Conservation (phyloP, 164 flowering plant species). For the Vitis riparia region DNA sequence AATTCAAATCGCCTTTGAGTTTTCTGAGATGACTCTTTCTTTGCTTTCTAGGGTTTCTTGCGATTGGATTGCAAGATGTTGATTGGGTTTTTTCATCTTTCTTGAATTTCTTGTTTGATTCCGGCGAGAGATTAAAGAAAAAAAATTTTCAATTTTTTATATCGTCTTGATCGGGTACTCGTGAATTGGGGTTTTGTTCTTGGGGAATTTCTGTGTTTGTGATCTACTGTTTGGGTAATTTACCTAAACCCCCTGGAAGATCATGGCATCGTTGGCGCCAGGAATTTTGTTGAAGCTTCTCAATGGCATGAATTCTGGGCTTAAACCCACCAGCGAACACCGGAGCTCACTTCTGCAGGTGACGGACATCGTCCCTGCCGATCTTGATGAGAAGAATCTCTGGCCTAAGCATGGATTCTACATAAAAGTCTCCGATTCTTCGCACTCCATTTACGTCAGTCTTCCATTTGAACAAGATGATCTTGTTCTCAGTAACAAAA, state of each 20-base stretch:
- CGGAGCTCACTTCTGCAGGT: slow-evolving; percentile 86
- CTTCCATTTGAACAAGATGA: slow-evolving; percentile 88
- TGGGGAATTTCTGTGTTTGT: background rate
- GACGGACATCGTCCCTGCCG: slow-evolving; percentile 93
- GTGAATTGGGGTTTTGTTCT: background rate
- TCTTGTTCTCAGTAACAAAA: slow-evolving; percentile 82
- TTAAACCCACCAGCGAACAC: slow-evolving; percentile 78
- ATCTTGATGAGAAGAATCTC: slow-evolving; percentile 85
- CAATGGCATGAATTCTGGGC: slow-evolving; percentile 70
- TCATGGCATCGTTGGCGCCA: slow-evolving; percentile 82
- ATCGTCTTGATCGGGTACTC: background rate
- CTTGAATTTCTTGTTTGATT: background rate
- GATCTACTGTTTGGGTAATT: background rate
- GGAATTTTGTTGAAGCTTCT: slow-evolving; percentile 85
- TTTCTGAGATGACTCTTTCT: background rate
- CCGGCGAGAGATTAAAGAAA: background rate
- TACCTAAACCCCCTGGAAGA: background rate
- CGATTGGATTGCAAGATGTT: background rate
- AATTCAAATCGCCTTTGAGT: background rate
- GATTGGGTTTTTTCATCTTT: background rate
- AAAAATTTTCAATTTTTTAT: background rate
- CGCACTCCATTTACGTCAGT: slow-evolving; percentile 81
- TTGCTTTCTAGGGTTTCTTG: background rate
- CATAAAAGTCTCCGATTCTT: slow-evolving; percentile 89
- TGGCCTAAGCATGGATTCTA: slow-evolving; percentile 88